Base-by-base conservation (phyloP, 495 filamentous ascomycete genomes). In the Clohesyomyces aquaticus region DNA sequence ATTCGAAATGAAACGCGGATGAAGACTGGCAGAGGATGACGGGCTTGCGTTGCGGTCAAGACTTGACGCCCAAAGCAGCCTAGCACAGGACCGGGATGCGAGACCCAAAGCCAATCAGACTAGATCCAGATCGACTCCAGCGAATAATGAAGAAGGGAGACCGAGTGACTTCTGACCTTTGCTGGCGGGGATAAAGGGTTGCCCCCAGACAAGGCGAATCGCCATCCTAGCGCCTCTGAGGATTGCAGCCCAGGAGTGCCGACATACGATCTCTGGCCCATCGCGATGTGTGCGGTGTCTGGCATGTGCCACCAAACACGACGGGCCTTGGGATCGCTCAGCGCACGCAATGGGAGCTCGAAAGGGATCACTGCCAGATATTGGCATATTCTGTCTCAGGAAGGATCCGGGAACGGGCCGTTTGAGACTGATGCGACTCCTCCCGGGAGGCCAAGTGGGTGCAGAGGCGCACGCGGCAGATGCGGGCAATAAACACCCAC, bases 401-500 rank as follows among this genome's bases (percentile, higher is more conserved):
- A 22, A 29, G 4, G 12, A 22, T 18, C 8, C 42, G 21, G 1
- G 42, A 28, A 43, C 43, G 27, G 56, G 56, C 56, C 27, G 45
- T 59, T 50, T 61, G 58, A 61, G 58, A 61, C 58, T n/a, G 48
- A 42, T 52, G 58, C 49, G 58, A 43, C 28, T 29, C 4, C 16
- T 25, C 27, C 28, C 52, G 12, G 14, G 43, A n/a, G 43, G 43
- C 52, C 28, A 55, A 4, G 52, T 51, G 29, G 56, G 25, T 46
- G 28, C 18, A 43, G 46, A 60, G 35, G 56, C 56, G 35, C 3
- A 42, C 45, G 47, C 47, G 27, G 51, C 28, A 60, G 51, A 42
- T 50, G 45, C 29, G 56, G 41, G 25, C 19, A 38, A 29, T 12
- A 41, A 41, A 41, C 16, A 6, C 16, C 14, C 18, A 18, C 52